Evolutionary conservation across 2,329 filamentous ascomycete genomes (phyloP).

Genomic region (Orbilia quercus): DNA sequence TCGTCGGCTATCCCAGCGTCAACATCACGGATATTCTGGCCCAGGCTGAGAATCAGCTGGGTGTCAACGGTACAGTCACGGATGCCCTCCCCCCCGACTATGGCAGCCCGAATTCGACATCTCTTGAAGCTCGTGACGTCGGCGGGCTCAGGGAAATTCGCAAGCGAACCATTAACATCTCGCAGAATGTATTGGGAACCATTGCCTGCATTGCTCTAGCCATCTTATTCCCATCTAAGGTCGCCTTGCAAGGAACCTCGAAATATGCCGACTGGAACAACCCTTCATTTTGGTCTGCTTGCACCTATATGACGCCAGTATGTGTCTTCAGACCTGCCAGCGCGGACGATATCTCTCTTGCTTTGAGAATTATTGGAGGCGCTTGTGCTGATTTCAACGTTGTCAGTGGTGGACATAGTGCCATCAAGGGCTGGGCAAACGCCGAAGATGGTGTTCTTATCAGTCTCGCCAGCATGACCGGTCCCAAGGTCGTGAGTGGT

Average conservation of each 20-base stretch:
- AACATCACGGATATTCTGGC: constrained; percentile 44
- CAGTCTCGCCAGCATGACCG: constrained; percentile 19
- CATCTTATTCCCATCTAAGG: constrained; percentile 8
- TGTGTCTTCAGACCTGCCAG: constrained; percentile 38
- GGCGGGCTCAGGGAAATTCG: constrained; percentile 14
- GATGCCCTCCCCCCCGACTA: constrained; percentile 28
- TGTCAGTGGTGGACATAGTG: constrained; percentile 49
- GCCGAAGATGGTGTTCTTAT: constrained; percentile 43
- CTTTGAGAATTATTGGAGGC: constrained; percentile 24
- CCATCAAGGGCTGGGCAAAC: constrained; percentile 53
- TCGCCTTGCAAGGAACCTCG: constrained; percentile 7
- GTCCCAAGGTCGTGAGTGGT: constrained; percentile 14
- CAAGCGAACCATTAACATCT: constrained; percentile 4
- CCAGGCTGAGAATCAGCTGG: constrained; percentile 46
- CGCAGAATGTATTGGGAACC: background rate
- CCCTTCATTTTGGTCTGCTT: constrained; percentile 46
- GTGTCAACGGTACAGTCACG: constrained; percentile 47
- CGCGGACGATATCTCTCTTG: constrained; percentile 32
- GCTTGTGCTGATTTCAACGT: constrained; percentile 30
- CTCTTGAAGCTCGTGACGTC: constrained; percentile 2
- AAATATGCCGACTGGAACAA: constrained; percentile 44
- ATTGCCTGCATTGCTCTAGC: constrained; percentile 25
- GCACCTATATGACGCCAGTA: constrained; percentile 32
- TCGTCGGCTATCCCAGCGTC: constrained; percentile 24
- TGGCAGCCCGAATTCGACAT: constrained; percentile 9